Base-by-base conservation (phyloP, 2,329 filamentous ascomycete species). In the Apiospora koreana region DNA sequence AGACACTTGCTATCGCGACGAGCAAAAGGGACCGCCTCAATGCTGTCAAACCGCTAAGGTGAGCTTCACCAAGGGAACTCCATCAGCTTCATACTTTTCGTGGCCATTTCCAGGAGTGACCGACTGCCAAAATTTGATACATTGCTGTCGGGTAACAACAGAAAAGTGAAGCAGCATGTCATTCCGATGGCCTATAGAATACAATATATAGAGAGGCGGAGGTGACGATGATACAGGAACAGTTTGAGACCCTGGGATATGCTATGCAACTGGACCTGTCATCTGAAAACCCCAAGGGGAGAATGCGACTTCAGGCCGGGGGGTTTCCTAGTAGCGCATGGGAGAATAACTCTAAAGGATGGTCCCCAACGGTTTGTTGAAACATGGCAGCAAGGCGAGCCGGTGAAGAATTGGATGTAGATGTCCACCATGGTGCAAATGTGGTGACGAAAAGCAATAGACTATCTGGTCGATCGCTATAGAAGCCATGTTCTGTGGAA, bases 211-310 rank as follows among this genome's bases (percentile, higher is more conserved):
- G 50, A 9, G 23, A 67, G 58, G 70, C 14, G 21, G 31, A 14
- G 21, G 31, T 43, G 58, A 46, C 31, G 65, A 73, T 73, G 67
- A 72, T 67, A 71, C 70, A 72, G 69, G 70, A 69, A 73, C 72
- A 7, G 72, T 73, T 72, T 62, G 31, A n/a, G 31, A 38, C 54
- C 54, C 31, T 38, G 2, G 21, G 18, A 3, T n/a, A 38, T 62
- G 21, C 31, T 62, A 62, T 35, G 31, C 18, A 62, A 38, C 31
- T 38, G 21, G 31, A 62, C 54, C 54, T 62, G 31, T 23, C 31
- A 62, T 62, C 31, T 14, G 21, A 62, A 62, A 62, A 38, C 18
- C 31, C 31, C 54, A 3, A 38, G 31, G 31, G 31, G 10, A n/a
- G 2, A 18, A 62, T 35, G 10, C 31, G 38, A 62, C 31, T 62